Percentiles rank a stretch among this genome's conserved stretches.
Evolutionary conservation across 1,284 basidiomycete species (phyloP).

Genomic region (Peniophora sp.): DNA sequence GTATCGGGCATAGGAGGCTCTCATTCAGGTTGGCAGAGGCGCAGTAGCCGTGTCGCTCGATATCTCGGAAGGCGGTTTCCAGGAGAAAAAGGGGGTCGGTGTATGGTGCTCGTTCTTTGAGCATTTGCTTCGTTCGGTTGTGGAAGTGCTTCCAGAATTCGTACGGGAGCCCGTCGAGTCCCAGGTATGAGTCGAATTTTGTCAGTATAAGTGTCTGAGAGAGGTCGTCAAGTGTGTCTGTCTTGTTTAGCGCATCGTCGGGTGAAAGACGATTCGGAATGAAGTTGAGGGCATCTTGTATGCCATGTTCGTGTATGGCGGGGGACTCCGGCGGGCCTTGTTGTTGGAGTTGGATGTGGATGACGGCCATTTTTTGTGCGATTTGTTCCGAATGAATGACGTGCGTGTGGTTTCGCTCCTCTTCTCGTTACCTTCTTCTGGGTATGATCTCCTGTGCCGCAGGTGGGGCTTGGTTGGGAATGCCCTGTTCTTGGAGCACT

Average conservation of each 20-base stretch:
- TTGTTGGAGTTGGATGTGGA: constrained; percentile 12
- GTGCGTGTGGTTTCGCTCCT: neutral
- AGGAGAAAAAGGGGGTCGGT: constrained; percentile 10
- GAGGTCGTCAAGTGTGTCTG: neutral
- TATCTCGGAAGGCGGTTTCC: constrained; percentile 11
- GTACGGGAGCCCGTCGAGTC: constrained; percentile 10
- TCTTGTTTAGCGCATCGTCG: neutral
- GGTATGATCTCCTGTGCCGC: neutral
- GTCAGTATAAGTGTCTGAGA: neutral
- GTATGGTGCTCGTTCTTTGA: too few relatives aligned
- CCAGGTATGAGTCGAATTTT: constrained; percentile 1
- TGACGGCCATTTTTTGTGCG: constrained; percentile 10
- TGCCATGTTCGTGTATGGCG: neutral
- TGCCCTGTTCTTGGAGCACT: neutral
- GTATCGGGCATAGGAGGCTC: constrained; percentile 26
- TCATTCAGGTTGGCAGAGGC: neutral
- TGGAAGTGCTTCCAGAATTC: constrained; percentile 11
- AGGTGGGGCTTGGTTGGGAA: neutral
- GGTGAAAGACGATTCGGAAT: neutral
- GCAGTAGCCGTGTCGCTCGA: constrained; percentile 10
- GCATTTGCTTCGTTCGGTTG: neutral
- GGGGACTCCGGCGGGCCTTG: neutral
- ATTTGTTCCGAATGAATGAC: constrained; percentile 6
- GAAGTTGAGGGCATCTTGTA: neutral
- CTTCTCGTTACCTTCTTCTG: neutral